phyloP scores from a whole-genome alignment of 345 rosid genomes.

The Sonneratia caseolaris region DNA sequence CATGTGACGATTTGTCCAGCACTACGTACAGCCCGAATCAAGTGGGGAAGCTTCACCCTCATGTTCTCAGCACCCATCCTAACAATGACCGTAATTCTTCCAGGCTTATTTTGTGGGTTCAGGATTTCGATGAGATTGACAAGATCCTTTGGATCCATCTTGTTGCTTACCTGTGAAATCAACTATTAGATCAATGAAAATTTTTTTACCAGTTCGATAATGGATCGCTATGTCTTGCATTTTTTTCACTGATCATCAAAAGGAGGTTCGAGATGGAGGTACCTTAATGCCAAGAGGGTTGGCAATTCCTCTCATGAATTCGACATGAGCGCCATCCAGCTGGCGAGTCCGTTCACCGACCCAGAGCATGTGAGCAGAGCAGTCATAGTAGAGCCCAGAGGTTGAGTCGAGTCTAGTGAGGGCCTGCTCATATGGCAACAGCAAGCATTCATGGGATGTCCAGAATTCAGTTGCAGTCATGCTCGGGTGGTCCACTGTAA shows the following conservation, averaged over 20 bases:
- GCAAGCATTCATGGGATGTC: slow-evolving; percentile 27
- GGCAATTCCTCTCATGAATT: slow-evolving; percentile 21
- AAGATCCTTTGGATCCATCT: slow-evolving; percentile 20
- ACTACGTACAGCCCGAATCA: slow-evolving; percentile 15
- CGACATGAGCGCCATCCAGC: slow-evolving; percentile 26
- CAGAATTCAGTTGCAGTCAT: slow-evolving; percentile 25
- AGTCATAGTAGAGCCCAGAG: slow-evolving; percentile 22
- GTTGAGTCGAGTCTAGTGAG: slow-evolving; percentile 22
- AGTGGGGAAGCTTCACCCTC: slow-evolving; percentile 20
- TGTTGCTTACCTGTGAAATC: slow-evolving; percentile 18
- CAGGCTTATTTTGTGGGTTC: slow-evolving; percentile 15
- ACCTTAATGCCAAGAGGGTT: slow-evolving; percentile 25
- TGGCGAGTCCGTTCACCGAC: slow-evolving; percentile 22
- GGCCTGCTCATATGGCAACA: slow-evolving; percentile 23
- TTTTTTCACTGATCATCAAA: no score
- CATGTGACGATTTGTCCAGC: slow-evolving; percentile 18
- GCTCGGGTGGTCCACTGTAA: slow-evolving; percentile 21
- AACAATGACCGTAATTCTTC: slow-evolving; percentile 17
- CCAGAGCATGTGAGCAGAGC: slow-evolving; percentile 27
- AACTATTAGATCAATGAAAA: not conserved
- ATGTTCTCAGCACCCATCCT: slow-evolving; percentile 21
- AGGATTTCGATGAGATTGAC: slow-evolving; percentile 17
- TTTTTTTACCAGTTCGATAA: not conserved
- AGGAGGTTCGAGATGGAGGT: not conserved
- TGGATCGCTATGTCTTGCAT: not conserved